These are phyloP conservation scores for Aspergillus sclerotioniger DNA, from an alignment of 495 filamentous ascomycete species.

Conservation along the genomic window DNA sequence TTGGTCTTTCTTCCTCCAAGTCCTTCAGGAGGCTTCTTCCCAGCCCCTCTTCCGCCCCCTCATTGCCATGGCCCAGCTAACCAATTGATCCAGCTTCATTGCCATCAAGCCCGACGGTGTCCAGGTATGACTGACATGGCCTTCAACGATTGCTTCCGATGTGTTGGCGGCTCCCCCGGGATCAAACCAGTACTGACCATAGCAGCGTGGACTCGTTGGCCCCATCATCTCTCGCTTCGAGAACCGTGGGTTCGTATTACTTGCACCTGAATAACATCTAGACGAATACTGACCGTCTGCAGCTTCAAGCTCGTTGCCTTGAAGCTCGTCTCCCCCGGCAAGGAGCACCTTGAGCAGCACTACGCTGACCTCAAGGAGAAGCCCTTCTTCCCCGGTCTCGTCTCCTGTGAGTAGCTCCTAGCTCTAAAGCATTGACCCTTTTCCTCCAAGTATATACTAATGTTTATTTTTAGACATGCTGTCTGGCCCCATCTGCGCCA, in stretches of 20 bases:
- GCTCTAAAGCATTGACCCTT: background rate
- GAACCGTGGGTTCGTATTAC: conserved; percentile 69
- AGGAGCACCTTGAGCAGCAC: conserved; percentile 96
- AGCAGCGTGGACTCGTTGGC: conserved; percentile 90
- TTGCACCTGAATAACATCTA: background rate
- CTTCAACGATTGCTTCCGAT: background rate
- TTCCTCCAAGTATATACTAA: conserved; percentile 11
- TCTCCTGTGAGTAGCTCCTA: conserved; percentile 66
- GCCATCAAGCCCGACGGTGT: conserved; percentile 99
- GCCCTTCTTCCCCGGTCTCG: conserved; percentile 93
- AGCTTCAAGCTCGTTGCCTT: conserved; percentile 97
- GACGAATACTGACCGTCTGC: conserved; percentile 21
- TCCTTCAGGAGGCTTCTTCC: background rate
- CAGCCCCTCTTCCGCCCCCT: conserved; percentile 18
- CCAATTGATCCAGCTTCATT: conserved; percentile 73
- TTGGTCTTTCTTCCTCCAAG: background rate
- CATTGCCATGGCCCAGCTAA: conserved; percentile 45
- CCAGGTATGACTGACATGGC: conserved; percentile 63
- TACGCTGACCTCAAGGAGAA: conserved; percentile 89
- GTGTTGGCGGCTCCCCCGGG: background rate
- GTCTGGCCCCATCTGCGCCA: conserved; percentile 93
- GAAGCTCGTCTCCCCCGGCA: conserved; percentile 84
- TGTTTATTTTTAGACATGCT: conserved; percentile 71
- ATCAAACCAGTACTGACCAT: conserved; percentile 25
- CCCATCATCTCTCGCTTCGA: conserved; percentile 97